Percentiles rank a stretch among this genome's conserved stretches.
phyloP scores from a whole-genome alignment of 2,329 filamentous ascomycete species.

The Colletotrichum neosansevieriae region DNA sequence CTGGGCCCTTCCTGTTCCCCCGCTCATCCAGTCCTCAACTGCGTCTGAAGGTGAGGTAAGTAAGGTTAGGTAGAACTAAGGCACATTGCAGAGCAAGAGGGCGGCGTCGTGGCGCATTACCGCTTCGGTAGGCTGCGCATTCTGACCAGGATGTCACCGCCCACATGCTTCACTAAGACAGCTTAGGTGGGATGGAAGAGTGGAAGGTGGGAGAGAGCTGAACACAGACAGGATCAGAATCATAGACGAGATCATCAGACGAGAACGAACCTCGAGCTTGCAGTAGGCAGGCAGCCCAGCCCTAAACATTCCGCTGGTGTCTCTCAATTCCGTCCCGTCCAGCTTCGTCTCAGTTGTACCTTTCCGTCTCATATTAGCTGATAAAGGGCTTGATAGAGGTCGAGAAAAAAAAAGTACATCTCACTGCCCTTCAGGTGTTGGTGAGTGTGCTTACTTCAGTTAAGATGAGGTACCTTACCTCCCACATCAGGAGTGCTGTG shows the following conservation, averaged over 20 bases:
- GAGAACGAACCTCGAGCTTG: background rate
- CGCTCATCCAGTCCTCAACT: too few species aligned
- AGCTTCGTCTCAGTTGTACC: background rate
- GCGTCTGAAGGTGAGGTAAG: too few species aligned
- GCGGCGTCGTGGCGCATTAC: slow-evolving; percentile 34
- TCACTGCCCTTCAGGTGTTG: too few species aligned
- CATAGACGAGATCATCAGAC: slow-evolving; percentile 8
- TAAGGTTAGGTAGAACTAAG: too few species aligned
- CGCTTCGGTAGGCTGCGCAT: slow-evolving; percentile 31
- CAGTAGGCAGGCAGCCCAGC: slow-evolving; percentile 21
- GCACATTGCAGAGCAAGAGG: slow-evolving; percentile 1
- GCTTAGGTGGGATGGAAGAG: background rate
- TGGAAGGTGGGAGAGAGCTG: background rate
- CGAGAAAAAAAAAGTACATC: background rate
- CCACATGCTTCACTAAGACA: slow-evolving; percentile 18
- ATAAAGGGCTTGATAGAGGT: too few species aligned
- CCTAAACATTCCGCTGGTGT: background rate
- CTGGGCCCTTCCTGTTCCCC: too few species aligned
- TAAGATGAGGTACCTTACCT: background rate
- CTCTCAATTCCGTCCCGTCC: background rate
- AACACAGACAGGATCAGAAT: slow-evolving; percentile 9
- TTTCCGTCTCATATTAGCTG: background rate
- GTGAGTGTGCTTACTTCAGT: too few species aligned
- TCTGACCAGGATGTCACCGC: slow-evolving; percentile 18
- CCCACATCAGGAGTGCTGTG: background rate